These are phyloP conservation scores for Xylaria cubensis DNA, from an alignment of 495 filamentous ascomycete species.

Conservation along the genomic window DNA sequence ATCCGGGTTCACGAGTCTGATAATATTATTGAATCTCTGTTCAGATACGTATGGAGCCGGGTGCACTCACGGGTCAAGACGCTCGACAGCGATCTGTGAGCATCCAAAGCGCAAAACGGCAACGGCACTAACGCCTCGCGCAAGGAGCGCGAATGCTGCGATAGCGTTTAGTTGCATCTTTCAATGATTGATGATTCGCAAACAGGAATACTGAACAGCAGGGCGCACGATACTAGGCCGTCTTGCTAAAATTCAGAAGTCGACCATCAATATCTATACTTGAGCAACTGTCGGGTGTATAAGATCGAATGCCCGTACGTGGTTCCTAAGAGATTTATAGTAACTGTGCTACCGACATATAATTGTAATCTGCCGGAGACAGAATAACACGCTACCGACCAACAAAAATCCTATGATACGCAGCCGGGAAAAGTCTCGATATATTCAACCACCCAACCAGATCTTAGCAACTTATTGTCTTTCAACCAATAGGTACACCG, in stretches of 20 bases:
- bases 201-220: background rate
- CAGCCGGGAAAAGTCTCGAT: background rate
- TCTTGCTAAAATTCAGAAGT: background rate
- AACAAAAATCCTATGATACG: background rate
- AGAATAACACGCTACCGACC: background rate
- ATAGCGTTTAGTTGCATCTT: background rate
- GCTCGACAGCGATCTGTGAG: background rate
- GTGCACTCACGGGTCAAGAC: background rate
- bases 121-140: background rate
- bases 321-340: background rate
- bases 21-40: background rate
- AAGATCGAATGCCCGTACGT: background rate
- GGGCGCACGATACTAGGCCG: background rate
- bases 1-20: background rate
- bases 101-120: background rate
- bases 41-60: background rate
- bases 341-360: background rate
- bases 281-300: background rate
- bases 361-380: background rate
- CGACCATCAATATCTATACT: background rate
- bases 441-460: slow-evolving; percentile 2
- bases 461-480: background rate
- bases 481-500: background rate
- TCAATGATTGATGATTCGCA: background rate
- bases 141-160: background rate